Base-by-base conservation (phyloP, 2,329 filamentous ascomycete species). In the Keithomyces neogunnii region DNA sequence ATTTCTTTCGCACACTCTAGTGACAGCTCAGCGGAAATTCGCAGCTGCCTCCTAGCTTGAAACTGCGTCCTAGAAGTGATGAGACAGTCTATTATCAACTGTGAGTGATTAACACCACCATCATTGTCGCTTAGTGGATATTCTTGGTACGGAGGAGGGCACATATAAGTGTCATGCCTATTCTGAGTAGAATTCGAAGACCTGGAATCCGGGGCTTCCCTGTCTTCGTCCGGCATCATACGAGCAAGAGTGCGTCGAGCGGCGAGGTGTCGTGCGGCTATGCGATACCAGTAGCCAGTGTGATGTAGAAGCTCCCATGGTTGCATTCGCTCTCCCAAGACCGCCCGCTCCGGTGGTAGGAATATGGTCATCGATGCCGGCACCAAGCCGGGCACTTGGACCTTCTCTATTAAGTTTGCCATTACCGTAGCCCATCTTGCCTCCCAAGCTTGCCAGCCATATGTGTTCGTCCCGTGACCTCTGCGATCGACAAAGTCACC, bases 391-490 rank as follows among this genome's bases (percentile, higher is more conserved):
- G 72, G 69, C 10, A 82, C 69, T 26, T 74, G 72, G 30, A 75
- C 70, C 55, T 73, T 78, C 54, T 81, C 75, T 19, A 84, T 74
- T 55, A 84, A 62, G 44, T 80, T 73, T 2, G 80, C 81, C 82
- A 85, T 85, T 10, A 82, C 69, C 28, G 71, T 72, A 13, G 80
- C 76, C 82, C 82, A 85, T 51, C 88, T 80, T 40, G 88, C 84
- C 69, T 96, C 87, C 91, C 92, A 99, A 2, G 92, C 91, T 62
- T 89, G 81, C 88, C 91, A 97, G 5, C 89, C 89, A 65, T 97
- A 97, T 57, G 89, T 95, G 33, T 83, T 81, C 3, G 88, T 90
- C 1, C 92, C 92, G 59, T 88, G 88, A 3, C 90, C 91, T 58
- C 86, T 83, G 19, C 88, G 80, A 62, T 96, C 89, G 13, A 96